Evolutionary conservation across 129 eudicot species (phyloP), one percentile per base, ranked within the genome.

Genomic region (Kitagawia praeruptora): DNA sequence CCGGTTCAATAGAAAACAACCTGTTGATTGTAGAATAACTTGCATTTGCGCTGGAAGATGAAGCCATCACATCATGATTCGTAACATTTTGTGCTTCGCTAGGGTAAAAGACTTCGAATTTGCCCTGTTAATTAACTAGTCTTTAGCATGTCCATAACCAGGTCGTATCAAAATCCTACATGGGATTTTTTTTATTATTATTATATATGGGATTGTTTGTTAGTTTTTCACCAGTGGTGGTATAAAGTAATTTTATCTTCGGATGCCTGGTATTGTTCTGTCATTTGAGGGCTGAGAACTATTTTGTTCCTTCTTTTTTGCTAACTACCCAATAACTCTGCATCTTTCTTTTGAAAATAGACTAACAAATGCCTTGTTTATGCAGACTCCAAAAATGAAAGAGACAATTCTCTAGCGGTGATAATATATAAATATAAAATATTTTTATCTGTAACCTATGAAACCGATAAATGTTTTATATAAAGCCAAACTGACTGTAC

Each of bases 1-100:
- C 84, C 82, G 98, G 98, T 40, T 78, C 86, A 77, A 90, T 82
- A 87, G 87, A 90, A 86, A 95, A 95, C 85, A 95, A 90, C 80
- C 86, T 95, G 81, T 79, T 95, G 87, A 78, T 95, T 23, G 96
- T 95, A 31, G 92, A 86, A 77, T 95, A 87, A 77, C 61, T 69
- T 39, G 28, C 51, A 51, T 38, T 45, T 78, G 58, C 73, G 41
- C n/a, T 38, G 74, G 25, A 13, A 16, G 39, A 4, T 34, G 72
- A 7, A 10, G 14, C 31, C 42, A 16, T 15, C 72, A 34, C 25
- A 44, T 54, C 63, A 37, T 11, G 21, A 63, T 23, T 23, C 3
- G 8, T 13, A 10, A 64, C 28, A 0, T 27, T 64, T 64, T 64
- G 18, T 64, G 19, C 28, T 64, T 25, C 40, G 25, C 9, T 5